Conservation (phyloP, 2,329 filamentous ascomycete species). For the Lachnellula cervina region DNA sequence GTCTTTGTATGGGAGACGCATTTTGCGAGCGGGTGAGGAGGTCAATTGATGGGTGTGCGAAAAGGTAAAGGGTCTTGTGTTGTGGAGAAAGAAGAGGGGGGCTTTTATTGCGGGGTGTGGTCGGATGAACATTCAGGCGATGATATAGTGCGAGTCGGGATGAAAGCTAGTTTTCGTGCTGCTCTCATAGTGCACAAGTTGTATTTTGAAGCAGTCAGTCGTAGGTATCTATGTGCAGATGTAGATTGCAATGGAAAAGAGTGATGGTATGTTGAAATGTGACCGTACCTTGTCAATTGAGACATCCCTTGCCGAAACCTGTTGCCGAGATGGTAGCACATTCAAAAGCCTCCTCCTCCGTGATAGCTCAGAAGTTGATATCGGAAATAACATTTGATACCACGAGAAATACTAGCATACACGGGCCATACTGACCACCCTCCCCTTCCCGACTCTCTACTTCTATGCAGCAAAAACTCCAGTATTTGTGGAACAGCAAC, state of each 20-base stretch:
- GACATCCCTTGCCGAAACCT: not conserved
- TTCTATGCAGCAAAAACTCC: conserved; percentile 33
- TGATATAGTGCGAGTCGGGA: not conserved
- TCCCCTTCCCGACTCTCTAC: conserved; percentile 25
- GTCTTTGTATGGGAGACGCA: conserved; percentile 63
- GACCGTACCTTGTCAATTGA: not conserved
- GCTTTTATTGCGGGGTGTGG: not conserved
- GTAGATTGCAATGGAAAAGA: not conserved
- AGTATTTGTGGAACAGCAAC: conserved; percentile 25
- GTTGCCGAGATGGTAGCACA: not conserved
- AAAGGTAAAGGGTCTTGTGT: not conserved
- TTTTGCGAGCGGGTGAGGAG: conserved; percentile 30
- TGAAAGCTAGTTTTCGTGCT: not conserved
- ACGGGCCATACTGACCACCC: conserved; percentile 26
- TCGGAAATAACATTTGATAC: conserved; percentile 21
- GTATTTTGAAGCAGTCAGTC: not conserved
- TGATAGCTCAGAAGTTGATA: not conserved
- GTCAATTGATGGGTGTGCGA: not conserved
- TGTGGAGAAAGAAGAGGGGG: not conserved
- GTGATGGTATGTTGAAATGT: not conserved
- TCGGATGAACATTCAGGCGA: not conserved
- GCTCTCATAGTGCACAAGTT: not conserved
- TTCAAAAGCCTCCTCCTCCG: not conserved
- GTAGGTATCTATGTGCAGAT: not conserved
- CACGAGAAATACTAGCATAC: conserved; percentile 32